Evolutionary conservation across 2,329 filamentous ascomycete species (phyloP), one percentile per base, ranked within the genome.

Genomic region (Curvularia hawaiiensis): DNA sequence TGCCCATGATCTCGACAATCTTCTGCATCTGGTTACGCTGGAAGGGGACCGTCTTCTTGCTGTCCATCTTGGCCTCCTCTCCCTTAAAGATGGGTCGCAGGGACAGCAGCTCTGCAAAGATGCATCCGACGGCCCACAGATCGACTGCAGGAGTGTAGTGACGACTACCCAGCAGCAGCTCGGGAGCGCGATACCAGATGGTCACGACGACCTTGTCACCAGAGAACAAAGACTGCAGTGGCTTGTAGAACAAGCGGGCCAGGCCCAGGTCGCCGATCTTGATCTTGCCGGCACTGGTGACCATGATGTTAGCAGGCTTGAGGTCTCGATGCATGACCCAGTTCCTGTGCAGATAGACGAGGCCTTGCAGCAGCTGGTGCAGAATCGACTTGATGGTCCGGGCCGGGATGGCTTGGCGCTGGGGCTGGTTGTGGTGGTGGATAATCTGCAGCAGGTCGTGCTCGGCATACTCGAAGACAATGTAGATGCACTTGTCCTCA

Each of bases 21-120:
- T 97, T 97, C 72, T 95, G 92, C 94, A 99, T 98, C 79, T 99
- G 95, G 70, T 97, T 97, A 14, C 93, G 87, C 77, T 99, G 95
- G 68, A 99, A 99, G 0, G 95, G 95, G 0, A 98, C 93, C 0
- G 91, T 95, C 79, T 98, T 98, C 78, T 99, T 99, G 68, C 86
- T 91, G 77, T 99, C 95, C 90, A 98, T 97, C 79, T 99, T 99
- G 16, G 95, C 95, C 77, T 99, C 95, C 72, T 99, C 95, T 0
- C 95, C 95, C 74, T 99, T 99, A 77, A 99, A 99, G 53, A 99
- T 98, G 0, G 95, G 95, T 1, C 94, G 85, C 3, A 99, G 80
- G 1, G 91, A 93, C 0, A 99, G 80, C 3, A 99, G 82, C 75
- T 99, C 95, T 2, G 95, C 95, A 71, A 99, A 98, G 70, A 99